Conservation (phyloP, 2,329 filamentous ascomycete species). For the Davidsoniella australis region DNA sequence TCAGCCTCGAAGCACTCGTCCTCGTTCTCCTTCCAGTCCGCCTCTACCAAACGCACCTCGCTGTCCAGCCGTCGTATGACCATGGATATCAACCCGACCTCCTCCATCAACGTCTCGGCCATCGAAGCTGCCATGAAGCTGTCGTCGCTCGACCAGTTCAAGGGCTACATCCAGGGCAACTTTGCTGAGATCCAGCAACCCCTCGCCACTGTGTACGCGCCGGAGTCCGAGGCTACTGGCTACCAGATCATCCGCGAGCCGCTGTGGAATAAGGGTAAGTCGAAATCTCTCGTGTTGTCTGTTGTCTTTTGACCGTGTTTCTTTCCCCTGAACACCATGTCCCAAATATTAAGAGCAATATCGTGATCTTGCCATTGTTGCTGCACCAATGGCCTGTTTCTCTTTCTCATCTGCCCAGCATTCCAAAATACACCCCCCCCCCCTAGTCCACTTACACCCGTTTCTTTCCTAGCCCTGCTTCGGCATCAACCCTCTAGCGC, state of each 20-base stretch:
- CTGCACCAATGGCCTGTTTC: constrained; percentile 2
- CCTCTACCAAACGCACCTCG: constrained; percentile 28
- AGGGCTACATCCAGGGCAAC: constrained; percentile 40
- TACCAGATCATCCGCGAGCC: constrained; percentile 46
- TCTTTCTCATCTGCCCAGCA: constrained; percentile 1
- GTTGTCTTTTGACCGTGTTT: not conserved
- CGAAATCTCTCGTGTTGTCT: constrained; percentile 5
- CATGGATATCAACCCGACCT: constrained; percentile 34
- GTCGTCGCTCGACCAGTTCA: constrained; percentile 40
- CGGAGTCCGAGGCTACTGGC: constrained; percentile 34
- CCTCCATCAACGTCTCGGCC: constrained; percentile 36
- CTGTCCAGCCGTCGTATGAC: constrained; percentile 33
- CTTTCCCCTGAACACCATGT: constrained; percentile 8
- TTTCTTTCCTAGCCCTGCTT: constrained; percentile 12
- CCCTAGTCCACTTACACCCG: constrained; percentile 6
- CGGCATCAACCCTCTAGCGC: not conserved
- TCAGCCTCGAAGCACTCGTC: constrained; percentile 28
- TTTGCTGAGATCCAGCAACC: constrained; percentile 39
- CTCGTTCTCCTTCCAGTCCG: not conserved
- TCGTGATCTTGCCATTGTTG: constrained; percentile 9
- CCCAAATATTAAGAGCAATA: not conserved
- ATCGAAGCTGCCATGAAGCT: constrained; percentile 45
- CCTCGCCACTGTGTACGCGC: constrained; percentile 34
- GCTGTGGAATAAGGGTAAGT: constrained; percentile 48
- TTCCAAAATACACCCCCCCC: constrained; percentile 2